Evolutionary conservation across 1,284 basidiomycete genomes (phyloP).

Genomic region (Ganoderma lingzhi): DNA sequence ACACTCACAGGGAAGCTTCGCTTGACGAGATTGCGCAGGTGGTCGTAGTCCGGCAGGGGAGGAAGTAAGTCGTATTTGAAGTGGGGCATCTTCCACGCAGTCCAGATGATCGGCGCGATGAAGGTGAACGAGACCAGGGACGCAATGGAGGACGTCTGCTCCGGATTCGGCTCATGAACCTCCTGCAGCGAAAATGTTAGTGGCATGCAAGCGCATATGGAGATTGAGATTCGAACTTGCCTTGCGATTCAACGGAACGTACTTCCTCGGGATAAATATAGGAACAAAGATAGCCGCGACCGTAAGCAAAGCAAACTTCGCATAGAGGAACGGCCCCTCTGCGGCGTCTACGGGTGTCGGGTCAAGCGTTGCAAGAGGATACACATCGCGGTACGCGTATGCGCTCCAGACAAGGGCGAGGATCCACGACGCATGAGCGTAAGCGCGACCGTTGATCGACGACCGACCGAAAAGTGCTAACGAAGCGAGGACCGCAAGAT

Average conservation of each 20-base stretch:
- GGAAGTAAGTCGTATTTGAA: conserved; percentile 47
- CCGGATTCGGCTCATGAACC: conserved; percentile 38
- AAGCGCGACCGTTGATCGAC: conserved; percentile 9
- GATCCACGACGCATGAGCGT: conserved; percentile 21
- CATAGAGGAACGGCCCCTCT: conserved; percentile 46
- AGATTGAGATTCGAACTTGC: conserved; percentile 30
- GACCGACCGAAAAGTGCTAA: conserved; percentile 9
- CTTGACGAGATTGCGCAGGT: conserved; percentile 48
- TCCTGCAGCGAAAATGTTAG: conserved; percentile 31
- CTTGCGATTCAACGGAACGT: conserved; percentile 51
- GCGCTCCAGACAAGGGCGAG: conserved; percentile 42
- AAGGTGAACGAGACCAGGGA: conserved; percentile 42
- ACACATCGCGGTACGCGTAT: conserved; percentile 59
- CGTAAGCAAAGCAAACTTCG: conserved; percentile 47
- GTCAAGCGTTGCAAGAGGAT: conserved; percentile 54
- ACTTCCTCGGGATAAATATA: conserved; percentile 51
- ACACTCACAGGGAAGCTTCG: conserved; percentile 42
- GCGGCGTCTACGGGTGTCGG: conserved; percentile 48
- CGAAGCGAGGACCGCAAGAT: conserved; percentile 11
- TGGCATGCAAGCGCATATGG: neutral
- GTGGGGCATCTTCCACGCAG: conserved; percentile 40
- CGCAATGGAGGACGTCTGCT: conserved; percentile 47
- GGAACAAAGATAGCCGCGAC: conserved; percentile 53
- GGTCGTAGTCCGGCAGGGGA: conserved; percentile 57
- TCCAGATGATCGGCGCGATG: conserved; percentile 43